Base-by-base conservation (phyloP, 164 flowering plant genomes). In the Houttuynia cordata region DNA sequence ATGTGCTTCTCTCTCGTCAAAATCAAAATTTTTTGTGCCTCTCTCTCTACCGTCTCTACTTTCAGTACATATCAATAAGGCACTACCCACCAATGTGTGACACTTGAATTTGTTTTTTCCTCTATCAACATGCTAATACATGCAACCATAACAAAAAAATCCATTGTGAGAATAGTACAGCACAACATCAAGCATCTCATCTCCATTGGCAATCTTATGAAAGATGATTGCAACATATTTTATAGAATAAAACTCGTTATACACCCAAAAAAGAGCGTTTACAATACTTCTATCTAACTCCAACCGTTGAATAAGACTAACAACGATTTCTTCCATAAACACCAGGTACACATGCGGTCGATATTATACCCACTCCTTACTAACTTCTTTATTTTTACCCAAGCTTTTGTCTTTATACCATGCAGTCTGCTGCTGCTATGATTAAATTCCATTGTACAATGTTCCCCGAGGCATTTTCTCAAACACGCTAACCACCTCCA, bases 41-140 rank as follows among this genome's bases (percentile, higher is more conserved):
- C 55, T 66, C 64, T 53, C 34, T 56, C 10, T 69, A 60, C 18
- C 59, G 60, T 40, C 73, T 70, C 47, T 70, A 69, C 60, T 73
- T 73, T 24, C 70, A 67, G 47, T 73, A 69, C 70, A 69, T 69
- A 66, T 73, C 76, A 47, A 73, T 73, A 73, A 57, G 24, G 73
- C 70, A 53, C 70, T 73, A 8, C 73, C 73, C 45, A 73, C 73
- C 64, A 66, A 73, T 3, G 68, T 73, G 41, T 73, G 68, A 57
- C 10, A 60, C 39, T 63, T 61, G 20, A 69, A 69, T 7, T 50
- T 62, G 53, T 66, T 55, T 55, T n/a, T n/a, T 66, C 66, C 22
- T 59, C 52, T 42, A 66, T 63, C 70, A 68, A 69, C 63, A 40
- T 60, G 63, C 47, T 21, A 73, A 73, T 51, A 57, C 57, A 22